Base-by-base conservation (phyloP, 306 rosid genomes). In the Citrullus colocynthis region DNA sequence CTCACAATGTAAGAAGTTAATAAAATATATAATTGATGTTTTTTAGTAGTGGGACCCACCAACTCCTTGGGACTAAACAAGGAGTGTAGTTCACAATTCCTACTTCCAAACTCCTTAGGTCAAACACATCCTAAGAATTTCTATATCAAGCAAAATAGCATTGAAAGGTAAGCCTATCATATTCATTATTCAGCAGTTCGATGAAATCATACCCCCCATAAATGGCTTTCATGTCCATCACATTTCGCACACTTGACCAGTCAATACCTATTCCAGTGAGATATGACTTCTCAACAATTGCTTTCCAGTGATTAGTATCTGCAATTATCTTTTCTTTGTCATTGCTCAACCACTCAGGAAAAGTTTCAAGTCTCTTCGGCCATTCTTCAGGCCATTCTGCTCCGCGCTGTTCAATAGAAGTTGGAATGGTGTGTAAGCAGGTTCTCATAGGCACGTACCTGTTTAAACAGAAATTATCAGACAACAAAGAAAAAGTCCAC, bases 381-480 rank as follows among this genome's bases (percentile, higher is more conserved):
- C 98, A 95, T 82, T 95, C 93, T 85, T 92, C 98, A 3, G 99
- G 99, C 97, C 99, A 90, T 89, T 95, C 99, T 24, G 97, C 87
- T 66, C 99, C 99, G 16, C 85, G 99, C 73, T 90, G 89, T 83
- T 95, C 99, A 74, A 95, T 90, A 72, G 93, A 83, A 36, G 89
- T 82, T 28, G 99, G 99, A 88, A 95, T 83, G 17, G 82, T 61
- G 82, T 95, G 96, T 90, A 95, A 82, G 85, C 99, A 95, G 78
- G 80, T 83, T 90, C 80, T 90, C 74, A 90, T 85, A 4, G 88
- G 86, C 78, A 89, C 89, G 77, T 92, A 75, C 97, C 99, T 95
- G 82, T 70, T 73, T 78, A 81, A 60, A 57, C n/a, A 80, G 78
- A 56, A 76, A 58, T 37, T 56, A 39, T 80, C 74, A 77, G 37